Conservation (phyloP, 176 grass and related monocot species). For the Triticum urartu region DNA sequence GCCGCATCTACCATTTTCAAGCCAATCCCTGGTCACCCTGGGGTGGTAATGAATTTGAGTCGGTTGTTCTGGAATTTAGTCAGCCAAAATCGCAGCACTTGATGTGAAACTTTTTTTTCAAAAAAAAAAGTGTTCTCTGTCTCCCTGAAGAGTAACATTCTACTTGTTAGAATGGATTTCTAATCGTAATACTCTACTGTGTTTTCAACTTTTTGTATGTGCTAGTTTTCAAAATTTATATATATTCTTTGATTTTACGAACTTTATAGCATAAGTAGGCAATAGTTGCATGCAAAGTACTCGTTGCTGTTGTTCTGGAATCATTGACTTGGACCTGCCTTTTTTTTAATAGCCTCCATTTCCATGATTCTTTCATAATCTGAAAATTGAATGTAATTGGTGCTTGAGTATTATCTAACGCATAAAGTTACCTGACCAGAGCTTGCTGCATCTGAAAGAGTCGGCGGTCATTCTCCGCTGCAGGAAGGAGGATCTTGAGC, state of each 20-base stretch:
- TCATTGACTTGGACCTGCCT: background rate
- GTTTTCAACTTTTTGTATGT: background rate
- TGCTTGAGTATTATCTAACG: conserved; percentile 14
- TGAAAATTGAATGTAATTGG: conserved; percentile 21
- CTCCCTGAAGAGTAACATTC: background rate
- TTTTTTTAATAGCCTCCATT: background rate
- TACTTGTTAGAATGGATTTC: background rate
- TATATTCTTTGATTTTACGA: background rate
- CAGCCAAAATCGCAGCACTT: background rate
- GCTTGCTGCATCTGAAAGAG: conserved; percentile 75
- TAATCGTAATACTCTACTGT: background rate
- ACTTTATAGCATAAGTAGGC: background rate
- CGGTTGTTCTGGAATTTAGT: background rate
- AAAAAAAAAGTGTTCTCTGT: background rate
- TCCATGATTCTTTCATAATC: background rate
- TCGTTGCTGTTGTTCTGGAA: background rate
- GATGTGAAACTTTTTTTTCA: background rate
- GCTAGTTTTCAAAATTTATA: background rate
- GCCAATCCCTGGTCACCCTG: background rate
- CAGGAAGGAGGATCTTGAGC: conserved; percentile 57
- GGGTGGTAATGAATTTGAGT: background rate
- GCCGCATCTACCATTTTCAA: background rate
- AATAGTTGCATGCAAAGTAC: background rate
- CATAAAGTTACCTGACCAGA: conserved; percentile 43
- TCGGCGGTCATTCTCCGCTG: conserved; percentile 67